phyloP scores from a whole-genome alignment of 371 early-diverging fungal species.

The Actinomortierella ambigua region DNA sequence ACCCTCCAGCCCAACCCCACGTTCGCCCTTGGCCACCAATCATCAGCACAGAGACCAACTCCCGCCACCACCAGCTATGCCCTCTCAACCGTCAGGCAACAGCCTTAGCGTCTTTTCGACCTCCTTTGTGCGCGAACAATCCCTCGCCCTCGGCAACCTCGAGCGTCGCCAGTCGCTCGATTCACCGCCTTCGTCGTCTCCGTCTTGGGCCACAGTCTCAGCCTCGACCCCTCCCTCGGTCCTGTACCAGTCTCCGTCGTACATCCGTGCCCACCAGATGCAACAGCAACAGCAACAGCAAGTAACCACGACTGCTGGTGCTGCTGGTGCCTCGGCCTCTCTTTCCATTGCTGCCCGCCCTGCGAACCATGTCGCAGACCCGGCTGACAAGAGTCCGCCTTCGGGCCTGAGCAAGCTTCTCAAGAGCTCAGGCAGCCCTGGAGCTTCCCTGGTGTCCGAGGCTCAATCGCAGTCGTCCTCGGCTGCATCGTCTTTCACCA shows the following conservation, averaged over 20 bases:
- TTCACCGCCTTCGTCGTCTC: conserved; percentile 16
- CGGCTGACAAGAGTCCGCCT: too few species aligned
- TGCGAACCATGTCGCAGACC: too few species aligned
- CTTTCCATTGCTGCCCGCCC: too few species aligned
- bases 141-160: conserved; percentile 54
- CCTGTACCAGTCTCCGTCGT: not conserved
- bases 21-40: not conserved
- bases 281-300: not conserved
- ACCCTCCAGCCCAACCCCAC: too few species aligned
- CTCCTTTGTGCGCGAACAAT: conserved; percentile 56
- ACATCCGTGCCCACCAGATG: not conserved
- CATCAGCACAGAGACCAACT: conserved; percentile 8
- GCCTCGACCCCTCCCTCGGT: not conserved
- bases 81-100: conserved; percentile 20
- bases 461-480: too few species aligned
- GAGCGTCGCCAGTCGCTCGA: conserved; percentile 31
- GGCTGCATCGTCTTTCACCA: too few species aligned
- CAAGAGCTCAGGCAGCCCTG: too few species aligned
- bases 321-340: too few species aligned
- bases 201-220: conserved; percentile 19
- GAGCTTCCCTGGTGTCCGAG: too few species aligned
- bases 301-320: too few species aligned
- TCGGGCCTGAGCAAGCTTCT: too few species aligned
- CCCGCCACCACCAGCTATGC: conserved; percentile 27
- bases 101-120: conserved; percentile 28